Percentiles rank a stretch among this genome's conserved stretches.
phyloP scores from a whole-genome alignment of 2,329 filamentous ascomycete genomes.

The Phyllachora maydis region DNA sequence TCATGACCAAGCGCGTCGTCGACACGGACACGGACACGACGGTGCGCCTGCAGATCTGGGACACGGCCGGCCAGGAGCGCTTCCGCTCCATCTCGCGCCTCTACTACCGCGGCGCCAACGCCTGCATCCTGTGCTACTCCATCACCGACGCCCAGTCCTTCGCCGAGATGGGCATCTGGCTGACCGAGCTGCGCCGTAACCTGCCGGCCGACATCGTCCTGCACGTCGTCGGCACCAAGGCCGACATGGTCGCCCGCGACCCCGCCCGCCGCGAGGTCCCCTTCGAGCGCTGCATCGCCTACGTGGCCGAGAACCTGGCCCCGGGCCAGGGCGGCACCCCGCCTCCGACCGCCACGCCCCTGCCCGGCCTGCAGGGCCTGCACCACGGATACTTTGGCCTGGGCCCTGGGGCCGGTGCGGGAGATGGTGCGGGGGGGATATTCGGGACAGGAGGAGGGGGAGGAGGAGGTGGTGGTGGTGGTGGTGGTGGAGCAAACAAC shows the following conservation, averaged over 20 bases:
- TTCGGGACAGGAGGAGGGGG: conserved; percentile 3
- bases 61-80: conserved; percentile 84
- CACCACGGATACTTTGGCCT: neutral
- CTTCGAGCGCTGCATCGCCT: conserved; percentile 89
- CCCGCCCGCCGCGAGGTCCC: conserved; percentile 64
- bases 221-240: conserved; percentile 89
- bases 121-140: conserved; percentile 84
- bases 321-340: conserved; percentile 48
- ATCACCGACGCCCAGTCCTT: conserved; percentile 78
- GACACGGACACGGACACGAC: conserved; percentile 72
- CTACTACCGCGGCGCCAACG: conserved; percentile 91
- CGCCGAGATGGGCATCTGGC: conserved; percentile 80
- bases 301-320: conserved; percentile 79
- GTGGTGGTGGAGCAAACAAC: conserved; percentile 2
- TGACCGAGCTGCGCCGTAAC: conserved; percentile 65
- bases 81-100: conserved; percentile 88
- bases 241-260: conserved; percentile 74
- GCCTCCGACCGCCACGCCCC: conserved; percentile 33
- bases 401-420: neutral
- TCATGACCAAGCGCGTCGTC: conserved; percentile 59
- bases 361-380: conserved; percentile 4
- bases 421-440: no score
- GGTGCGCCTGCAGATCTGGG: conserved; percentile 90
- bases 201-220: conserved; percentile 61
- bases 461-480: conserved; percentile 1